phyloP scores from a whole-genome alignment of 495 filamentous ascomycete genomes.

The Hyaloscypha hepaticicola region DNA sequence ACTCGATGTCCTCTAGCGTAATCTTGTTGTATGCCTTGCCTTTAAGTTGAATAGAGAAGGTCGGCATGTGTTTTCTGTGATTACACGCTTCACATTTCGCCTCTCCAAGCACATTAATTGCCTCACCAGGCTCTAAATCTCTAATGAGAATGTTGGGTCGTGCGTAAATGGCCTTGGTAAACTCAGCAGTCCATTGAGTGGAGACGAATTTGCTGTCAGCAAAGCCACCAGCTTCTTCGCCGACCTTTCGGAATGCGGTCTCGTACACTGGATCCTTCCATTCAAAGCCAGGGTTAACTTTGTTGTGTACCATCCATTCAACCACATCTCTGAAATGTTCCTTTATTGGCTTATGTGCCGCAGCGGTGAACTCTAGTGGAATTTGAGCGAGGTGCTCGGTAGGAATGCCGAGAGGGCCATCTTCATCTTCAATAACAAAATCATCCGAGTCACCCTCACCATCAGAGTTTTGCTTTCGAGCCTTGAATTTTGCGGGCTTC shows the following conservation, averaged over 20 bases:
- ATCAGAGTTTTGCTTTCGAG: conserved; percentile 17
- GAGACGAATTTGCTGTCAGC: conserved; percentile 72
- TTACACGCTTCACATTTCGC: conserved; percentile 76
- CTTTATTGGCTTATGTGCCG: conserved; percentile 64
- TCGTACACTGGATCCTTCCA: conserved; percentile 63
- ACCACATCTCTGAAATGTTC: conserved; percentile 78
- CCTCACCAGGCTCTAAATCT: conserved; percentile 28
- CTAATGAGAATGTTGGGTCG: conserved; percentile 49
- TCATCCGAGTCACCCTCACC: conserved; percentile 53
- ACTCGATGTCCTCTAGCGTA: conserved; percentile 63
- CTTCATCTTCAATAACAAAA: conserved; percentile 66
- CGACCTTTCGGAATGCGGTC: conserved; percentile 71
- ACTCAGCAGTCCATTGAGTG: conserved; percentile 67
- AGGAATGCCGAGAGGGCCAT: conserved; percentile 58
- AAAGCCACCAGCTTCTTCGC: conserved; percentile 67
- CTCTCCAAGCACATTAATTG: conserved; percentile 36
- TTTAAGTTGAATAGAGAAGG: conserved; percentile 56
- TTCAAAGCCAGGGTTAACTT: conserved; percentile 73
- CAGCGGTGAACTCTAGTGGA: conserved; percentile 68
- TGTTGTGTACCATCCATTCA: conserved; percentile 73
- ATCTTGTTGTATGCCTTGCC: conserved; percentile 70
- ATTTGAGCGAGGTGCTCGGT: conserved; percentile 48
- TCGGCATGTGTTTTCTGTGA: conserved; percentile 65
- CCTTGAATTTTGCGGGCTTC: conserved; percentile 33
- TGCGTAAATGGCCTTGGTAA: conserved; percentile 62